phyloP scores from a whole-genome alignment of 306 rosid species.

The Sindora glabra region DNA sequence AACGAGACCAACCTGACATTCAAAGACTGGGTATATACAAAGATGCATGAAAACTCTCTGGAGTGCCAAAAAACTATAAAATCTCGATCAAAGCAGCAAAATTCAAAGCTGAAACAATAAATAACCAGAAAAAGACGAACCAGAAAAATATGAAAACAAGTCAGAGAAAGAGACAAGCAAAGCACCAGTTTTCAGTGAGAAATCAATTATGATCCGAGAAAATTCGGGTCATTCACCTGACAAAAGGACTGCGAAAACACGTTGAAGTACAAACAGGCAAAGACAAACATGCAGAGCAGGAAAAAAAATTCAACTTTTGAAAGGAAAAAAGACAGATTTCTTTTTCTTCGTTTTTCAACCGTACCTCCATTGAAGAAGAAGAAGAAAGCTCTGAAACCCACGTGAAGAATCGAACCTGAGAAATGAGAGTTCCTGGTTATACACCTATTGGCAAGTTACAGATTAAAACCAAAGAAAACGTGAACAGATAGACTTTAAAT shows the following conservation, averaged over 20 bases:
- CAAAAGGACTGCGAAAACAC: slow-evolving; percentile 21
- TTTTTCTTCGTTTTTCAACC: slow-evolving; percentile 14
- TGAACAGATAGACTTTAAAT: slow-evolving; percentile 23
- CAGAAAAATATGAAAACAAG: not conserved
- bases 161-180: slow-evolving; percentile 19
- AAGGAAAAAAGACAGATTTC: not conserved
- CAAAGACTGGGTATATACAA: not conserved
- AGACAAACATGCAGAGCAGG: slow-evolving; percentile 16
- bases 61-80: not conserved
- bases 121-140: not conserved
- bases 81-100: slow-evolving; percentile 10
- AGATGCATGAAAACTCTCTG: slow-evolving; percentile 2
- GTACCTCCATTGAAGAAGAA: slow-evolving; percentile 43
- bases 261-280: slow-evolving; percentile 14
- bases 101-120: not conserved
- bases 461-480: slow-evolving; percentile 50
- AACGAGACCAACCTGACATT: not conserved
- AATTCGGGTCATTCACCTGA: slow-evolving; percentile 27
- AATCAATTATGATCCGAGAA: slow-evolving; percentile 52
- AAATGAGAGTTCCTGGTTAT: slow-evolving; percentile 45
- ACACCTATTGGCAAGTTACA: slow-evolving; percentile 41
- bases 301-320: not conserved
- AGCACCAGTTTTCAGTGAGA: slow-evolving; percentile 15
- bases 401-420: slow-evolving; percentile 45
- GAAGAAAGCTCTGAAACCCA: slow-evolving; percentile 23